phyloP scores from a whole-genome alignment of 306 rosid genomes.

The Luffa acutangula region DNA sequence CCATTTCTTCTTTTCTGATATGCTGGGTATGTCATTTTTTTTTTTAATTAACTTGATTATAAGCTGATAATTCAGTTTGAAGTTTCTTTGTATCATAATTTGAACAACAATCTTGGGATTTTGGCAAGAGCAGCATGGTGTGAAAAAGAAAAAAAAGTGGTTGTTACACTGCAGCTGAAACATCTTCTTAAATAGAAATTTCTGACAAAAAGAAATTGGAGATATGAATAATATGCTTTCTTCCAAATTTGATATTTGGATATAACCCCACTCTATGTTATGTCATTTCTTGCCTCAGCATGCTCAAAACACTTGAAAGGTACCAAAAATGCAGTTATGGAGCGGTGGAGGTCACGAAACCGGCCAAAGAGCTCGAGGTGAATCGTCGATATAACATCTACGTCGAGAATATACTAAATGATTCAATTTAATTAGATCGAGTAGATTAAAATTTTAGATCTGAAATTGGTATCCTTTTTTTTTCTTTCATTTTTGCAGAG shows the following conservation, averaged over 20 bases:
- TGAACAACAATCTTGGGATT: background rate
- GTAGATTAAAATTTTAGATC: background rate
- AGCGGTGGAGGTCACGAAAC: constrained; percentile 72
- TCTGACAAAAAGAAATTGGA: background rate
- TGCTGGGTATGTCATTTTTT: background rate
- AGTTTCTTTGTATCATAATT: background rate
- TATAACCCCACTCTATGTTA: background rate
- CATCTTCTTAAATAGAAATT: background rate
- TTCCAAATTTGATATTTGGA: background rate
- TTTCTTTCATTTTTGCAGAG: constrained; percentile 26
- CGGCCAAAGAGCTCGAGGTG: constrained; percentile 93
- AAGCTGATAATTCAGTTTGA: background rate
- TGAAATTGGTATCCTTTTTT: too few relatives aligned
- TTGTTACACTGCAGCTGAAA: background rate
- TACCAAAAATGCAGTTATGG: constrained; percentile 96
- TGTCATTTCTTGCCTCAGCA: constrained; percentile 12
- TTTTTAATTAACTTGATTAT: background rate
- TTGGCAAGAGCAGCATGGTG: background rate
- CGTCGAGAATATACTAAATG: background rate
- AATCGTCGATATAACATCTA: background rate
- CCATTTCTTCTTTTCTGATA: background rate
- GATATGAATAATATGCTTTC: background rate
- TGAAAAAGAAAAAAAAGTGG: background rate
- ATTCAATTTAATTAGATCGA: background rate
- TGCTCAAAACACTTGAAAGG: constrained; percentile 46